Evolutionary conservation across 169 alveolate genomes (phyloP).

Genomic region (Cryptosporidium sp.): DNA sequence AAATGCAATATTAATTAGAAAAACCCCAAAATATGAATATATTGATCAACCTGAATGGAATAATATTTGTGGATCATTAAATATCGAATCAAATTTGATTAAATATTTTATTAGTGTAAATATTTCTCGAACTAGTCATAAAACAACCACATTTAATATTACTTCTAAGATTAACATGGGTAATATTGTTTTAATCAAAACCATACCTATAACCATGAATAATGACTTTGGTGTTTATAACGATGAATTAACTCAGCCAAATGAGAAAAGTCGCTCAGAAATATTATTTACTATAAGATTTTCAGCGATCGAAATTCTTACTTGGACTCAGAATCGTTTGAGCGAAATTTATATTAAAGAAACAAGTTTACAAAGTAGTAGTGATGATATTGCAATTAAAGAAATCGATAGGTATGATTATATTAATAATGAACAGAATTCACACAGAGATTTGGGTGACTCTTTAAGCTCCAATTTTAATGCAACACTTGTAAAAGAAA

Average conservation of each 20-base stretch:
- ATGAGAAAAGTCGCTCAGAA: not conserved
- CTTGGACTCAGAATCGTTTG: conserved; percentile 58
- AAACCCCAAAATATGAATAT: conserved; percentile 37
- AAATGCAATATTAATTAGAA: not conserved
- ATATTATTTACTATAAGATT: not conserved
- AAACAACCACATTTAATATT: conserved; percentile 18
- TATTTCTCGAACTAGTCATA: not conserved
- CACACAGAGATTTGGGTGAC: not conserved
- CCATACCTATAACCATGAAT: conserved; percentile 34
- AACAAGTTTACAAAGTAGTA: not conserved
- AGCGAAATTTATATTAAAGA: conserved; percentile 8
- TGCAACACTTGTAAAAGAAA: conserved; percentile 19
- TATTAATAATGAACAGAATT: not conserved
- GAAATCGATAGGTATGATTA: not conserved
- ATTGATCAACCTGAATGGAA: conserved; percentile 47
- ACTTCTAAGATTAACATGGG: conserved; percentile 31
- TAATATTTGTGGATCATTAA: conserved; percentile 4
- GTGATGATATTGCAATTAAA: not conserved
- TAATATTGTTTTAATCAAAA: not conserved
- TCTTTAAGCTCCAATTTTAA: not conserved
- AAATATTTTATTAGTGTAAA: conserved; percentile 16
- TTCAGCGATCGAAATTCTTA: conserved; percentile 18
- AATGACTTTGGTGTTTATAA: not conserved
- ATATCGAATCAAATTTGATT: not conserved
- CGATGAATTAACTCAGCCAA: not conserved